phyloP scores from a whole-genome alignment of 2,329 filamentous ascomycete species.

The Sporothrix mexicana region DNA sequence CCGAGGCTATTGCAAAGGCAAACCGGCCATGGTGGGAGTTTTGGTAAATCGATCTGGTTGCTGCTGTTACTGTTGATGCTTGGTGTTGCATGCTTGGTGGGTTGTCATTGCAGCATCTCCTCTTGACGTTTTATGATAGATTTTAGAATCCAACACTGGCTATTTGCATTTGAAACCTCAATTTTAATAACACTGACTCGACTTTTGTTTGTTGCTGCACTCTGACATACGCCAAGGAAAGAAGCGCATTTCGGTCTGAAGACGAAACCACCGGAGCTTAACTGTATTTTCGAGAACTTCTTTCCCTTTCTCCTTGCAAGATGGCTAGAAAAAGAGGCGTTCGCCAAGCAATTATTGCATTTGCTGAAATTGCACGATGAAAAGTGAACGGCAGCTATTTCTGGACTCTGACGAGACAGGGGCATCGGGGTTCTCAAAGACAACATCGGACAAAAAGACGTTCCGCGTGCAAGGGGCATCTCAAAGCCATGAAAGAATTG shows the following conservation, averaged over 20 bases:
- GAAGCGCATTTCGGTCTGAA: neutral
- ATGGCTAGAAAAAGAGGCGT: neutral
- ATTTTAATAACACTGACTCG: neutral
- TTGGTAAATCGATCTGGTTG: slow-evolving; percentile 17
- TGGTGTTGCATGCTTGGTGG: neutral
- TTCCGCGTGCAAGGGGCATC: neutral
- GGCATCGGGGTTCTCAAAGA: neutral
- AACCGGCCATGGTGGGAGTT: slow-evolving; percentile 26
- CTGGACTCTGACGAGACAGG: neutral
- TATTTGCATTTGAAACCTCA: neutral
- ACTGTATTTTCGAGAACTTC: neutral
- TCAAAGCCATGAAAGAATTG: neutral
- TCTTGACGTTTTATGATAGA: neutral
- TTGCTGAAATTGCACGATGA: neutral
- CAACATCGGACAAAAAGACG: neutral
- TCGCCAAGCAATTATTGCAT: neutral
- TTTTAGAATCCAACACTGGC: neutral
- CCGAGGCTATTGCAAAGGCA: neutral
- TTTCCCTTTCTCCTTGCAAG: too few relatives aligned
- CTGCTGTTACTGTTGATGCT: neutral
- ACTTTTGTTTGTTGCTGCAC: neutral
- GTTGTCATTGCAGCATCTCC: neutral
- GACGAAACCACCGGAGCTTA: neutral
- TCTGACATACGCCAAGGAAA: slow-evolving; percentile 15
- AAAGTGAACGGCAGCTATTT: neutral